Evolutionary conservation across 768 basidiomycete species (phyloP), one percentile per base, ranked within the genome.

Genomic region (Candolleomyces eurysporus): DNA sequence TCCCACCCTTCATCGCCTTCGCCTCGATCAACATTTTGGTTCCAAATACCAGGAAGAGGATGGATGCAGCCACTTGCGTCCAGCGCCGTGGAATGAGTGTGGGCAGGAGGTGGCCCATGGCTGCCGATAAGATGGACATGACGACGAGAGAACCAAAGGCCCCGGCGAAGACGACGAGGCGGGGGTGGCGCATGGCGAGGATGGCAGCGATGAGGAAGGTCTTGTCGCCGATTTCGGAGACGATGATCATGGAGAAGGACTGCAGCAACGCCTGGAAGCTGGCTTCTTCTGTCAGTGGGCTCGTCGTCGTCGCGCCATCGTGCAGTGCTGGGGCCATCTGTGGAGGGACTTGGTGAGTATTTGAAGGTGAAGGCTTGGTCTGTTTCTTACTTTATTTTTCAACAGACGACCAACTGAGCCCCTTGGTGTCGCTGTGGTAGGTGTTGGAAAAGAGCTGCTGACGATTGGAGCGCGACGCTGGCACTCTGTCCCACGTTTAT

Each of bases 191-290:
- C 87, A 95, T 95, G 11, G 96, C 94, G 68, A 85, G 91, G 69
- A 88, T 93, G 77, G 84, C 84, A 30, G 83, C 79, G 54, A 96
- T 94, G 55, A 96, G 94, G 53, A 96, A 89, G 0, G 96, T 98
- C 73, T 98, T 97, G 86, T 98, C 96, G 22, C 96, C 96, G 48
- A 96, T 90, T 79, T 95, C 93, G 2, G 92, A 94, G 71, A 91
- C 81, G 39, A 98, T 89, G 68, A 97, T 98, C 88, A 96, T 94
- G 63, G 83, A 73, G 77, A 95, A 94, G 5, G 93, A 85, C 69
- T 94, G 90, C 5, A 83, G 61, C 63, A 96, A 83, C 10, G 87
- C 90, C 64, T 88, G 77, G 57, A 81, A 52, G 60, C 63, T 73
- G 49, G 69, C 69, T 61, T 78, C 75, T 46, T 17, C 19, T 9